Conservation (phyloP, 371 early-diverging fungal genomes). For the Mucor plumbeus region DNA sequence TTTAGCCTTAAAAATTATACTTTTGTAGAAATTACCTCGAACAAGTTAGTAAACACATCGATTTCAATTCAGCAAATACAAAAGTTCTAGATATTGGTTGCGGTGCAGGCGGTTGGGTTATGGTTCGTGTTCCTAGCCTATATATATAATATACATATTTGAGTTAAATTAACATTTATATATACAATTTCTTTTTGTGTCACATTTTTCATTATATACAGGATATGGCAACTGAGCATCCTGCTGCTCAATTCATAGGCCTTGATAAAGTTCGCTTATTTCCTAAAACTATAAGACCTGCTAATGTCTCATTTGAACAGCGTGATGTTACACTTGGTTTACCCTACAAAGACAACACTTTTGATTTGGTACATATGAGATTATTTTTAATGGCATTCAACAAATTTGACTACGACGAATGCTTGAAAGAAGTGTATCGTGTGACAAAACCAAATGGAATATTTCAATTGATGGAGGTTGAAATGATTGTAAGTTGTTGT, state of each 20-base stretch:
- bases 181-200: neutral
- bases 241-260: constrained; percentile 45
- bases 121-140: constrained; percentile 22
- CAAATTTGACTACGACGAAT: constrained; percentile 19
- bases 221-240: constrained; percentile 59
- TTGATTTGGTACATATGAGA: constrained; percentile 58
- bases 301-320: constrained; percentile 46
- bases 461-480: constrained; percentile 44
- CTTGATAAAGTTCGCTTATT: constrained; percentile 52
- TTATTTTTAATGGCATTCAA: constrained; percentile 34
- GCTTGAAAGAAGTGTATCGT: constrained; percentile 34
- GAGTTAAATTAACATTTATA: neutral
- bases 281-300: constrained; percentile 48
- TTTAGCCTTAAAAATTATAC: neutral
- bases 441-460: constrained; percentile 53
- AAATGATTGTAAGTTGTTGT: constrained; percentile 26
- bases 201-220: neutral
- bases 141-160: neutral
- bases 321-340: constrained; percentile 48
- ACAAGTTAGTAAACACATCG: constrained; percentile 5
- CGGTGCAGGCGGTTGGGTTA: constrained; percentile 35
- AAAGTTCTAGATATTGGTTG: constrained; percentile 34
- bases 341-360: constrained; percentile 48
- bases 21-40: constrained; percentile 21
- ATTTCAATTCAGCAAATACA: constrained; percentile 13